These are phyloP conservation scores for Ampelomyces quisqualis DNA, from an alignment of 2,329 filamentous ascomycete genomes.

Conservation along the genomic window DNA sequence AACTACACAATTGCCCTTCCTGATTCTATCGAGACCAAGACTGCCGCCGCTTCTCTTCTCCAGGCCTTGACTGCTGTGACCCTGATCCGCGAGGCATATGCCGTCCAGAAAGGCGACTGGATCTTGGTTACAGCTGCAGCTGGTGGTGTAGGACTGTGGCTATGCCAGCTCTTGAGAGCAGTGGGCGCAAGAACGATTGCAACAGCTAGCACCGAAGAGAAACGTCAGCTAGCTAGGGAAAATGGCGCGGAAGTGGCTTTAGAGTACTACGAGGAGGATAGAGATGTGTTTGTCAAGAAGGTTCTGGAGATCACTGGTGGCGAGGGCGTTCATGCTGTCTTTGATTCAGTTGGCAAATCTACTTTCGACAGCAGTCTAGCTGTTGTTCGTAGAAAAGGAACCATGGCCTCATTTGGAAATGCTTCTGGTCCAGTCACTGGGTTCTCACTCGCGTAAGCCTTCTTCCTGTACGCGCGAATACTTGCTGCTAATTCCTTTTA, in stretches of 20 bases:
- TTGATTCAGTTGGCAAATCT: conserved; percentile 80
- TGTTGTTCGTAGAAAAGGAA: conserved; percentile 74
- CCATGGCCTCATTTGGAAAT: conserved; percentile 77
- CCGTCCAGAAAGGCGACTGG: conserved; percentile 75
- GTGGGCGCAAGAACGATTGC: conserved; percentile 78
- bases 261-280: conserved; percentile 63
- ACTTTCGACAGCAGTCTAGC: conserved; percentile 81
- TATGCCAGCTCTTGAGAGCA: conserved; percentile 71
- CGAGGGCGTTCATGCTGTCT: conserved; percentile 73
- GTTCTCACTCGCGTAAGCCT: conserved; percentile 60
- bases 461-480: conserved; percentile 1
- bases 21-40: conserved; percentile 58
- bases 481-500: conserved; percentile 13
- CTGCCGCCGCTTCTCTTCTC: conserved; percentile 69
- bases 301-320: conserved; percentile 71
- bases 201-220: conserved; percentile 72
- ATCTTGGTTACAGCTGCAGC: conserved; percentile 83
- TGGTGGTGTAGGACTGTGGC: conserved; percentile 69
- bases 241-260: conserved; percentile 72
- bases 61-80: conserved; percentile 84
- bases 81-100: conserved; percentile 70
- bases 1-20: conserved; percentile 64
- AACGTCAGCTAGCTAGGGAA: conserved; percentile 66
- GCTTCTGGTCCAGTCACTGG: conserved; percentile 78
- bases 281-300: conserved; percentile 44